These are phyloP conservation scores for Russula sp. DNA, from an alignment of 768 basidiomycete genomes.

Conservation along the genomic window DNA sequence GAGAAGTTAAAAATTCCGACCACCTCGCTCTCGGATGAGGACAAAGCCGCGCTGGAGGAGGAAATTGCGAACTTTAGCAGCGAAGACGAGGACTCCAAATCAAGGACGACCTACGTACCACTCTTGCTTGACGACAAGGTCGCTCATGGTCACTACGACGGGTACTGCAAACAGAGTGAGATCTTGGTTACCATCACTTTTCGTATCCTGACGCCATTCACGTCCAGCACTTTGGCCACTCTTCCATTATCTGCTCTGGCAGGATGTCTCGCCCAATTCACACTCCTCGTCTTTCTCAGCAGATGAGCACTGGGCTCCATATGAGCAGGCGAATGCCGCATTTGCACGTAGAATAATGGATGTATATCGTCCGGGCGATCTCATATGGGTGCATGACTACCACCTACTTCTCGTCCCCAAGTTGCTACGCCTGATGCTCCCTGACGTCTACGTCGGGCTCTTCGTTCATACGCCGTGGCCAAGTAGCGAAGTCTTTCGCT, in stretches of 20 bases:
- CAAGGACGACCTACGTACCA: constrained; percentile 71
- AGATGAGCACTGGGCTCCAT: constrained; percentile 75
- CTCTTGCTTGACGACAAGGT: constrained; percentile 89
- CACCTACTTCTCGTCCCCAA: constrained; percentile 89
- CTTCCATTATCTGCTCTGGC: constrained; percentile 98
- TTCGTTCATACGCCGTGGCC: constrained; percentile 99
- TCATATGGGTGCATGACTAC: constrained; percentile 95
- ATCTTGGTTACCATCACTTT: constrained; percentile 23
- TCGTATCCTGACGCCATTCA: neutral
- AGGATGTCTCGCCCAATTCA: constrained; percentile 74
- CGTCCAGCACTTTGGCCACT: constrained; percentile 86
- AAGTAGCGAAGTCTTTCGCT: constrained; percentile 92
- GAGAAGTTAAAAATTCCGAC: constrained; percentile 40
- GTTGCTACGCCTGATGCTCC: constrained; percentile 66
- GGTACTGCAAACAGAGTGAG: constrained; percentile 96
- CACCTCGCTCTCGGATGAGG: constrained; percentile 49
- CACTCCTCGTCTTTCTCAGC: constrained; percentile 69
- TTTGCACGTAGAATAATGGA: constrained; percentile 74
- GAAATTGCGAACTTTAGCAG: constrained; percentile 58
- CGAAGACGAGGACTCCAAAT: constrained; percentile 51
- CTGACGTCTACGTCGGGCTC: constrained; percentile 72
- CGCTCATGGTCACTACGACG: constrained; percentile 92
- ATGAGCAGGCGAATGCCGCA: constrained; percentile 75
- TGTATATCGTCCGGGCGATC: constrained; percentile 61
- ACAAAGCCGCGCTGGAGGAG: constrained; percentile 59